Conservation (phyloP, 2,329 filamentous ascomycete genomes). For the Alternaria sp. region DNA sequence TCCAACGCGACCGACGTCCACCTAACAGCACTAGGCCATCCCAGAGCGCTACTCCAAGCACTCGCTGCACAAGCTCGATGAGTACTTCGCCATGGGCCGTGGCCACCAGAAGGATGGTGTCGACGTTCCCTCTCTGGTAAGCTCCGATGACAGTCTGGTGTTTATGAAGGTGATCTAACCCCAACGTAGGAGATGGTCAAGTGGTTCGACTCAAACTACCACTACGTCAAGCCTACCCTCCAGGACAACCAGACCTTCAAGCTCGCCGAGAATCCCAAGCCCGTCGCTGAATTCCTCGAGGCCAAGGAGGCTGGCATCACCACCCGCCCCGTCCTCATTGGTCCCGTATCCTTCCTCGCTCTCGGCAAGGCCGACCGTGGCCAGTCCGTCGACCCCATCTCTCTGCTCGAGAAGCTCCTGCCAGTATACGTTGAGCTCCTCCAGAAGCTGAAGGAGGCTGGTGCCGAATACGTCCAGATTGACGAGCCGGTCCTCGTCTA, state of each 20-base stretch:
- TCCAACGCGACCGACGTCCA: constrained; percentile 1
- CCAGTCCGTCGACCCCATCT: constrained; percentile 91
- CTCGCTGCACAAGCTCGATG: constrained; percentile 85
- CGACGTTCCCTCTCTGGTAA: constrained; percentile 84
- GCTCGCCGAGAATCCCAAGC: constrained; percentile 87
- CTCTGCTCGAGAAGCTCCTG: constrained; percentile 89
- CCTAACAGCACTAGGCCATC: constrained; percentile 69
- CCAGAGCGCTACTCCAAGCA: constrained; percentile 94
- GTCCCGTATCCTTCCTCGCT: constrained; percentile 95
- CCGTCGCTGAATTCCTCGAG: constrained; percentile 92
- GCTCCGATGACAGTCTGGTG: constrained; percentile 26
- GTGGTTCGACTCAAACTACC: constrained; percentile 99
- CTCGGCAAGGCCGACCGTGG: constrained; percentile 98
- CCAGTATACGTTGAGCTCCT: constrained; percentile 95
- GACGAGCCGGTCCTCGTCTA: constrained; percentile 98
- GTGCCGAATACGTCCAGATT: constrained; percentile 96
- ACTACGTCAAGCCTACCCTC: constrained; percentile 99
- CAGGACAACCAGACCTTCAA: constrained; percentile 97
- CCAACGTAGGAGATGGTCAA: constrained; percentile 89
- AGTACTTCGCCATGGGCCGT: constrained; percentile 99
- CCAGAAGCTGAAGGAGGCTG: constrained; percentile 90
- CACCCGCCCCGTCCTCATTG: constrained; percentile 93
- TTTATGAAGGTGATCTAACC: constrained; percentile 33
- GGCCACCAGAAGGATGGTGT: constrained; percentile 94
- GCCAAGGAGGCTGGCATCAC: constrained; percentile 94